Percentiles rank a stretch among this genome's conserved stretches.
Conservation (phyloP, 2,329 filamentous ascomycete species). For the Verticillium longisporum region DNA sequence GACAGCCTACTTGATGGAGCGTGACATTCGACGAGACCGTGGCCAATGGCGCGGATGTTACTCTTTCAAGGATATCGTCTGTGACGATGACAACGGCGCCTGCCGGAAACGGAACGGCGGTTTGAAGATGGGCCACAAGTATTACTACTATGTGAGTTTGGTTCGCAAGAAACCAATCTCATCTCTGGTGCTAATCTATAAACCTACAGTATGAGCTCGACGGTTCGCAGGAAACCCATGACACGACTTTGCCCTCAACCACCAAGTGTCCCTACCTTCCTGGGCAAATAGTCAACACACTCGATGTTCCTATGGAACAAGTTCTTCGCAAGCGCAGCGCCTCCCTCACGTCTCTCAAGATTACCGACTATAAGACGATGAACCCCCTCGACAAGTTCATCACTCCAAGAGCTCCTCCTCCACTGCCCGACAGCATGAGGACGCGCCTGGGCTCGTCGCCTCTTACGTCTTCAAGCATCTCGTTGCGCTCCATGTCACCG, state of each 20-base stretch:
- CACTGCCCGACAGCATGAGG: constrained; percentile 33
- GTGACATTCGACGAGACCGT: constrained; percentile 66
- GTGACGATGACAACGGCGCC: constrained; percentile 57
- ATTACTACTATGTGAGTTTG: constrained; percentile 85
- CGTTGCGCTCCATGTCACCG: constrained; percentile 39
- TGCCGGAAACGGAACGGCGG: constrained; percentile 62
- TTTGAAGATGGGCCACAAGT: constrained; percentile 85
- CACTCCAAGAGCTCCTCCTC: constrained; percentile 48
- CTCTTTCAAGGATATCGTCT: constrained; percentile 77
- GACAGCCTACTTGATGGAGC: constrained; percentile 71
- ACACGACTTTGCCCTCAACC: constrained; percentile 65
- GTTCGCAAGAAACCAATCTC: constrained; percentile 4
- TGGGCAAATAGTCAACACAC: constrained; percentile 78
- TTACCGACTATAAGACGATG: constrained; percentile 63
- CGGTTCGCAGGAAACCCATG: constrained; percentile 68
- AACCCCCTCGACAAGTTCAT: constrained; percentile 71
- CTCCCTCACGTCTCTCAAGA: constrained; percentile 55
- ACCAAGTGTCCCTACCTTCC: constrained; percentile 79
- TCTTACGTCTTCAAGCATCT: constrained; percentile 22
- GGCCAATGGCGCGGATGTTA: constrained; percentile 85
- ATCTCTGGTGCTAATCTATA: constrained; percentile 14
- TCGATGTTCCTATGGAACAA: constrained; percentile 71
- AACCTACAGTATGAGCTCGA: constrained; percentile 70
- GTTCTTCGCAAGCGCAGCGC: constrained; percentile 53
- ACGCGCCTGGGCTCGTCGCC: constrained; percentile 24